These are phyloP conservation scores for Metschnikowia drakensbergensis DNA, from an alignment of 805 yeast species.

Conservation along the genomic window DNA sequence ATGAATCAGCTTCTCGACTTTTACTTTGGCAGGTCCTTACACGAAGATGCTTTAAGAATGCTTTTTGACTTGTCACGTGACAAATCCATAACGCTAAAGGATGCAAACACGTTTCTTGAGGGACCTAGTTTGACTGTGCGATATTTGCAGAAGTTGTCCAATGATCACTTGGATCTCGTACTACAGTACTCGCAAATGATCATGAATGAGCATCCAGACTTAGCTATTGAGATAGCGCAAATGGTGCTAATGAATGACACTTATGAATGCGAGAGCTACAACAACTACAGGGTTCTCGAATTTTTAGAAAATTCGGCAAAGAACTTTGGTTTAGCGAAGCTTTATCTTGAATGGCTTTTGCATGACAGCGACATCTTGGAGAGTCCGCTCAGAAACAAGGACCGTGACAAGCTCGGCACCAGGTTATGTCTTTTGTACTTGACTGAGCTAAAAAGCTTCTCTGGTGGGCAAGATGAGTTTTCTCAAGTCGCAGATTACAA, in stretches of 20 bases:
- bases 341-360: constrained; percentile 46
- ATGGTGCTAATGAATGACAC: constrained; percentile 65
- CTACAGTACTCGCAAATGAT: constrained; percentile 56
- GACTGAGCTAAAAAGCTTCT: constrained; percentile 19
- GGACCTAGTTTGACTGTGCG: constrained; percentile 47
- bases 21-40: constrained; percentile 58
- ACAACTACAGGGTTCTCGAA: constrained; percentile 50
- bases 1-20: constrained; percentile 75
- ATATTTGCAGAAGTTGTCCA: constrained; percentile 55
- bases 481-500: constrained; percentile 20
- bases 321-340: constrained; percentile 23
- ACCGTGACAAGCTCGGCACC: constrained; percentile 31
- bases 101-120: constrained; percentile 24
- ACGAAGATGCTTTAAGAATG: constrained; percentile 62
- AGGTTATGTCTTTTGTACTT: constrained; percentile 33
- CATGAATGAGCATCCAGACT: constrained; percentile 26
- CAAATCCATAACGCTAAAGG: constrained; percentile 11
- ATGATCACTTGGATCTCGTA: constrained; percentile 48
- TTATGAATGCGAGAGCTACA: constrained; percentile 54
- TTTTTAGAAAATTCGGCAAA: constrained; percentile 37
- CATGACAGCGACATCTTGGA: constrained; percentile 33
- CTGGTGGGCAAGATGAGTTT: constrained; percentile 10
- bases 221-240: constrained; percentile 23
- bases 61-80: constrained; percentile 34
- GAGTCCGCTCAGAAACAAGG: constrained; percentile 12